Conservation (phyloP, 148 eudicot species). For the Silene latifolia region DNA sequence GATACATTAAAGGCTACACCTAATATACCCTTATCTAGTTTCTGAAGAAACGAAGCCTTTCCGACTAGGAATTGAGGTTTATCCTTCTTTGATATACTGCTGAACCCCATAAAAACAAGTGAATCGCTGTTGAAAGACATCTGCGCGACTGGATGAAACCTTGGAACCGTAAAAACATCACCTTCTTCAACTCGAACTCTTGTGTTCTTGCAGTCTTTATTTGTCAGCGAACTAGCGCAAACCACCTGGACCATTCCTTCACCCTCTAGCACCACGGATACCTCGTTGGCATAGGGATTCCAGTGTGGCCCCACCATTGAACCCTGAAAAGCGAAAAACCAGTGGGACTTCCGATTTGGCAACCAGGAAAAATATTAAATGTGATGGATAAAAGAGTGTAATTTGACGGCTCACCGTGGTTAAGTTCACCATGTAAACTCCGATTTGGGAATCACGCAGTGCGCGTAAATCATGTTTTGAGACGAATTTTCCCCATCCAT, state of each 20-base stretch:
- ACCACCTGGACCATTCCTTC: constrained; percentile 69
- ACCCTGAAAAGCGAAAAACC: constrained; percentile 50
- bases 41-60: constrained; percentile 50
- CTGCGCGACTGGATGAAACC: constrained; percentile 72
- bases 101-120: constrained; percentile 74
- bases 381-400: background rate
- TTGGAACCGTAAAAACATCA: constrained; percentile 71
- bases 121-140: constrained; percentile 68
- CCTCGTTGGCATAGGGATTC: constrained; percentile 70
- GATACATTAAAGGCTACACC: constrained; percentile 50
- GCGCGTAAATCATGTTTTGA: constrained; percentile 45
- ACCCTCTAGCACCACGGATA: constrained; percentile 60
- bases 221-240: constrained; percentile 40
- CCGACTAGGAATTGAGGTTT: constrained; percentile 76
- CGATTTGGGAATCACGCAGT: constrained; percentile 43
- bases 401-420: constrained; percentile 38
- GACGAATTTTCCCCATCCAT: constrained; percentile 67
- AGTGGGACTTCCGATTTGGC: too few species aligned
- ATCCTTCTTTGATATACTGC: constrained; percentile 41
- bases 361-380: too few species aligned
- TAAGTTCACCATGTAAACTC: constrained; percentile 69
- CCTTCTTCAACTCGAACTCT: constrained; percentile 69
- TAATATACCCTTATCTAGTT: constrained; percentile 40
- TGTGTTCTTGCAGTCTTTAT: constrained; percentile 39
- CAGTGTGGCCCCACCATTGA: constrained; percentile 95